Evolutionary conservation across 331 rosid species (phyloP).

Genomic region (Phaseolus coccineus): DNA sequence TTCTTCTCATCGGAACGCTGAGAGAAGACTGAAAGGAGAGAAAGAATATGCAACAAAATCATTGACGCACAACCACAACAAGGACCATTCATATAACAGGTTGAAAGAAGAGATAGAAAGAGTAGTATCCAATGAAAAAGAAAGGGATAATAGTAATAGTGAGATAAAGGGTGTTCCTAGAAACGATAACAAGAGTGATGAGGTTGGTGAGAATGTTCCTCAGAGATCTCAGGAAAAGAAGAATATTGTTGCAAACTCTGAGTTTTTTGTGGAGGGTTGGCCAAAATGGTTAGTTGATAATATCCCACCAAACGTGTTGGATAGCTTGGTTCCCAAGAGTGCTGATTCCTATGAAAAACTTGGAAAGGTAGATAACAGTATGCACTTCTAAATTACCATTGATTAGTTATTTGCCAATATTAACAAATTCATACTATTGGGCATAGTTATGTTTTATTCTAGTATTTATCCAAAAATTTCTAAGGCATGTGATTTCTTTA

Average conservation of each 20-base stretch:
- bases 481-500: neutral
- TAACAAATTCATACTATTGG: neutral
- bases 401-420: no score
- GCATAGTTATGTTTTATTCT: neutral
- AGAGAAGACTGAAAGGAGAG: neutral
- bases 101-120: neutral
- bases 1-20: neutral
- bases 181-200: neutral
- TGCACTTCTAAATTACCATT: no score
- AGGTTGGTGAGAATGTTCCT: neutral
- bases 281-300: slow-evolving; percentile 24
- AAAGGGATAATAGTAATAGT: neutral
- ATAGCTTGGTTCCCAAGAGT: neutral
- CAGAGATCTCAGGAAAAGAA: neutral
- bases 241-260: neutral
- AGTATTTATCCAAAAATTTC: neutral
- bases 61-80: neutral
- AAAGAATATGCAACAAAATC: neutral
- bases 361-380: neutral
- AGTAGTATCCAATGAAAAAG: neutral
- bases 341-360: slow-evolving; percentile 23
- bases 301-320: slow-evolving; percentile 7
- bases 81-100: neutral
- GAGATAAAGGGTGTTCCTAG: neutral
- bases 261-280: neutral